Percentiles rank a stretch among this genome's conserved stretches.
Conservation (phyloP, 2,329 filamentous ascomycete species). For the Aphanoascus verrucosus region DNA sequence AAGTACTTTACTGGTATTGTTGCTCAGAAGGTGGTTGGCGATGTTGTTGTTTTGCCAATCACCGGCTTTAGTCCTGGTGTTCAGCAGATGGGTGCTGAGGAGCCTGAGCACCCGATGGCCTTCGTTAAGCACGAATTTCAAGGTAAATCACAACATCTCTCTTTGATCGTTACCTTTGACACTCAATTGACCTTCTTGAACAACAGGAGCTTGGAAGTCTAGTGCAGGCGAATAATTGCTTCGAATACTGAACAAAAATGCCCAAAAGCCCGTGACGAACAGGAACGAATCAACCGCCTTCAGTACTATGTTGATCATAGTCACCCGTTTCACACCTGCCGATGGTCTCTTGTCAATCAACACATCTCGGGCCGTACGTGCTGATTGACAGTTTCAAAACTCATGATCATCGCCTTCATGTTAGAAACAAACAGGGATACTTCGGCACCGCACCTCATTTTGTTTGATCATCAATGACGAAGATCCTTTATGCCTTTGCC, state of each 20-base stretch:
- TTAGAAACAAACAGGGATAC: too few relatives aligned
- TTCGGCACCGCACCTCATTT: too few relatives aligned
- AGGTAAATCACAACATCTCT: constrained; percentile 44
- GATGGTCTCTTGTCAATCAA: too few relatives aligned
- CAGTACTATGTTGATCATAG: too few relatives aligned
- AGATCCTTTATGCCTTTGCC: too few relatives aligned
- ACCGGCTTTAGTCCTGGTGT: constrained; percentile 96
- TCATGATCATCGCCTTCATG: too few relatives aligned
- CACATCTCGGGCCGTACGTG: too few relatives aligned
- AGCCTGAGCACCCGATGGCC: constrained; percentile 84
- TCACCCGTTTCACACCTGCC: too few relatives aligned
- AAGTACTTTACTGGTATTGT: constrained; percentile 82
- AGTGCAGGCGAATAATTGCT: background rate
- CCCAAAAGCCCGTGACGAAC: background rate
- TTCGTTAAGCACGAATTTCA: constrained; percentile 97
- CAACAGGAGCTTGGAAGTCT: constrained; percentile 9
- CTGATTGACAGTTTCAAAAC: too few relatives aligned
- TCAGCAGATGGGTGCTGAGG: constrained; percentile 80
- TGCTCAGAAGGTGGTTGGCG: constrained; percentile 73
- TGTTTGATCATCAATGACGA: too few relatives aligned
- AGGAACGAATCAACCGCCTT: too few relatives aligned
- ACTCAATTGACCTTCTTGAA: background rate
- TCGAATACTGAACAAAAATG: background rate
- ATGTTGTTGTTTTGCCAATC: constrained; percentile 87
- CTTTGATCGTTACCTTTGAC: background rate